Base-by-base conservation (phyloP, 768 basidiomycete genomes). In the Mycena pura region DNA sequence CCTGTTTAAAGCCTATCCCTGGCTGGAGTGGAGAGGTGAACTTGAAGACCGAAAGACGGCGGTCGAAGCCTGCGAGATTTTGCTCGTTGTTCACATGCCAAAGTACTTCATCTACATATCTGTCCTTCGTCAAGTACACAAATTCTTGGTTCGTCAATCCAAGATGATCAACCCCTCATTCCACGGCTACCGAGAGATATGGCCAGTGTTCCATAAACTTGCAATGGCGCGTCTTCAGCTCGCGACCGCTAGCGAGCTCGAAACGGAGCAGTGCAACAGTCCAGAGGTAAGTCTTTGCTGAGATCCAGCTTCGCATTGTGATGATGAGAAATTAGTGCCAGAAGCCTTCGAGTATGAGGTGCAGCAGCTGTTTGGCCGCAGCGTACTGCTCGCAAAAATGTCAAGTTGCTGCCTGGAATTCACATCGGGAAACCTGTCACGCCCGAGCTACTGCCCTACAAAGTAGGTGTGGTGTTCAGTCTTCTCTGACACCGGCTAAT, bases 91-190 rank as follows among this genome's bases (percentile, higher is more conserved):
- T 7, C 50, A 63, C 29, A 9, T 63, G 22, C 56, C 56, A 3
- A 27, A 29, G 10, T 63, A 58, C 22, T 13, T 63, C 13, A 55
- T 63, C n/a, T 63, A 59, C 24, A 31, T 49, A n/a, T 63, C 62
- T 3, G 51, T 63, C 14, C 49, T 63, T 15, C 62, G 57, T 9
- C 40, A 53, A 5, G 55, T 54, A 8, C 38, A 53, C 41, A 45
- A 58, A 34, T 53, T 50, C 7, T 21, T 63, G 6, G 9, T 53
- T 13, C 44, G 27, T 25, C 32, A 47, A 19, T 29, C 47, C 29
- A 32, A 17, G 9, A 9, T 45, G 44, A 34, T n/a, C 13, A 22
- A 17, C 11, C 28, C 36, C 6, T 11, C 43, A 36, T 24, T 44
- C 1, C 38, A 48, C 3, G 25, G 2, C n/a, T 47, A 17, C 19